Evolutionary conservation across 2,329 filamentous ascomycete genomes (phyloP).

Genomic region (Sporothrix humicola): DNA sequence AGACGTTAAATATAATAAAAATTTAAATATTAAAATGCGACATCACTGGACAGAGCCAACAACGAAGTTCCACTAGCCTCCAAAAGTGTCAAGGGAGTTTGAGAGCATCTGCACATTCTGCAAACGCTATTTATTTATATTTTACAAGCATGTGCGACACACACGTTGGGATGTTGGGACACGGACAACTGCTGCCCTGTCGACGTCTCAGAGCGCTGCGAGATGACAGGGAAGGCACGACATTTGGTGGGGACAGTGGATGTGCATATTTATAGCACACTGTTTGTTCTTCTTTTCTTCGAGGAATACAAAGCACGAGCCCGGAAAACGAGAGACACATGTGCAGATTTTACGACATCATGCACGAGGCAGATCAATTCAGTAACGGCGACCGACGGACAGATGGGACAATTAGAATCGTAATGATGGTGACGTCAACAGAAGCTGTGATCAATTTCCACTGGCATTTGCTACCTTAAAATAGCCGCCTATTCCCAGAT

Average conservation of each 20-base stretch:
- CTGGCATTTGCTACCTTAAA: background rate
- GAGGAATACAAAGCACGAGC: background rate
- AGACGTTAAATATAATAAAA: background rate
- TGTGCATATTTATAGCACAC: background rate
- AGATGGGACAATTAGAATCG: no score
- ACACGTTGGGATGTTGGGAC: background rate
- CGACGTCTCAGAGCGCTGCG: constrained; percentile 12
- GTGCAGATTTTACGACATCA: background rate
- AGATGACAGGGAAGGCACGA: constrained; percentile 7
- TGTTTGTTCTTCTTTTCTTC: background rate
- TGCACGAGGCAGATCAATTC: background rate
- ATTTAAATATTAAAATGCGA: background rate
- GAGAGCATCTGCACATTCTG: background rate
- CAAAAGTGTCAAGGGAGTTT: background rate
- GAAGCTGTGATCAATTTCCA: background rate
- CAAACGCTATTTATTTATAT: background rate
- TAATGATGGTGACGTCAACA: background rate
- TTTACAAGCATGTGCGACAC: constrained; percentile 6
- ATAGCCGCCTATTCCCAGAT: background rate
- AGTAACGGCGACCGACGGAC: background rate
- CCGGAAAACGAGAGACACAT: background rate
- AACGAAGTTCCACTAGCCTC: constrained; percentile 13
- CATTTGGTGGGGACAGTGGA: constrained; percentile 17
- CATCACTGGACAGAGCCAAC: constrained; percentile 8
- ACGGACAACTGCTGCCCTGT: constrained; percentile 6